phyloP scores from a whole-genome alignment of 768 basidiomycete species.

The Mycena indigotica region DNA sequence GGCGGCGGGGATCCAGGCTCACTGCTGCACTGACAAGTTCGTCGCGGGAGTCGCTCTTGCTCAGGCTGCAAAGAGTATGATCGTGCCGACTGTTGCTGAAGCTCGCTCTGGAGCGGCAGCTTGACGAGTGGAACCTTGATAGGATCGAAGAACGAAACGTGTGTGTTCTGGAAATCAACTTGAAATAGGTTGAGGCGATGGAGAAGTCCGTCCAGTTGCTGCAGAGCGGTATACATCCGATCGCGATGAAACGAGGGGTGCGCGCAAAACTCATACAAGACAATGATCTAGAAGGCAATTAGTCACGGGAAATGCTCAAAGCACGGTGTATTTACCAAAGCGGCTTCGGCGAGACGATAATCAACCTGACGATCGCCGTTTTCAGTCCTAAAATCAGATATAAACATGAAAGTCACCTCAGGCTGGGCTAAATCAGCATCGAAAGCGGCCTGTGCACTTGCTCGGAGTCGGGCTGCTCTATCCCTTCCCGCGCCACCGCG shows the following conservation, averaged over 20 bases:
- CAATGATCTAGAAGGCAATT: slow-evolving; percentile 61
- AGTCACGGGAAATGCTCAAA: background rate
- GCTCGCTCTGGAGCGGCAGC: slow-evolving; percentile 29
- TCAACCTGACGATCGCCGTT: slow-evolving; percentile 47
- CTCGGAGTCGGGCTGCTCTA: slow-evolving; percentile 59
- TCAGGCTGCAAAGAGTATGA: background rate
- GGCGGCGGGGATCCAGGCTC: slow-evolving; percentile 37
- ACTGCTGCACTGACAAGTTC: slow-evolving; percentile 54
- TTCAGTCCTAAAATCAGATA: slow-evolving; percentile 7
- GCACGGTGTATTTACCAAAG: slow-evolving; percentile 48
- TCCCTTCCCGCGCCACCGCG: slow-evolving; percentile 53
- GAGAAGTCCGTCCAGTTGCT: slow-evolving; percentile 67
- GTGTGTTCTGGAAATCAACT: slow-evolving; percentile 57
- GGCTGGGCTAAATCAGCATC: slow-evolving; percentile 24
- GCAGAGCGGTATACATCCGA: slow-evolving; percentile 54
- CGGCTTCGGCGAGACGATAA: slow-evolving; percentile 69
- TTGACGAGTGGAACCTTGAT: slow-evolving; percentile 53
- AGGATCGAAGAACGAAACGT: slow-evolving; percentile 53
- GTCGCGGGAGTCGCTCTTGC: slow-evolving; percentile 9
- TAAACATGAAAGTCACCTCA: slow-evolving; percentile 9
- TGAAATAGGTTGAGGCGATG: slow-evolving; percentile 46
- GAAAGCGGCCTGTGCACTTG: slow-evolving; percentile 57
- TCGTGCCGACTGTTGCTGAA: slow-evolving; percentile 22
- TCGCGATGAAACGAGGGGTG: slow-evolving; percentile 66
- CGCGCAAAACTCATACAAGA: slow-evolving; percentile 75